Conservation (phyloP, 495 filamentous ascomycete species). For the Trichoderma gamsii region DNA sequence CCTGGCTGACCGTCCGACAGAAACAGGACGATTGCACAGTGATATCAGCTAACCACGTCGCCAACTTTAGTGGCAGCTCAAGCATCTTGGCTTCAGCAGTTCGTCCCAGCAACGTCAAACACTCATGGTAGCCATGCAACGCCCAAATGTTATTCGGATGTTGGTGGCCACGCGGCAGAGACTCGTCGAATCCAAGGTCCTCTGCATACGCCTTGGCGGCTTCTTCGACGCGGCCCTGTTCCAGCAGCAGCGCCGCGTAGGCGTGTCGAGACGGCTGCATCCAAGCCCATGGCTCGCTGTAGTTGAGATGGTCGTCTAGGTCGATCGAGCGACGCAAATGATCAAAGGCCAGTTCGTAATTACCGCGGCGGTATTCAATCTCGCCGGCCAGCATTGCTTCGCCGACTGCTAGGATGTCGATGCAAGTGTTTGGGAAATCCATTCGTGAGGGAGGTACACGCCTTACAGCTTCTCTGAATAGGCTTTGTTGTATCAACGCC, state of each 20-base stretch:
- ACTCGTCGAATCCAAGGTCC: conserved; percentile 53
- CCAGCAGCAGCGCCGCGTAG: conserved; percentile 55
- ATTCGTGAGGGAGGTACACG: conserved; percentile 48
- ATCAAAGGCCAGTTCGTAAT: conserved; percentile 48
- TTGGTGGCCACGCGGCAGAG: conserved; percentile 49
- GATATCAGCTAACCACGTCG: conserved; percentile 53
- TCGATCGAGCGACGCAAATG: conserved; percentile 47
- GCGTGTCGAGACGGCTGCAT: conserved; percentile 64
- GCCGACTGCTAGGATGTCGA: conserved; percentile 53
- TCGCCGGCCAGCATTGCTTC: conserved; percentile 62
- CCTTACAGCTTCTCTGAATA: conserved; percentile 42
- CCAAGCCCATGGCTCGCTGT: conserved; percentile 66
- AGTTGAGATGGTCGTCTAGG: conserved; percentile 51
- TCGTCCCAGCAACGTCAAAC: conserved; percentile 46
- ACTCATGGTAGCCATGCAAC: conserved; percentile 60
- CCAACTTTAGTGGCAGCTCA: conserved; percentile 43
- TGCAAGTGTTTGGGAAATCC: conserved; percentile 57
- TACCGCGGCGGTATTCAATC: conserved; percentile 54
- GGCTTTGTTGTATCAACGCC: conserved; percentile 38
- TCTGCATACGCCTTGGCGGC: conserved; percentile 51
- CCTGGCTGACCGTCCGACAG: conserved; percentile 37
- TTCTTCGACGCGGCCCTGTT: conserved; percentile 52
- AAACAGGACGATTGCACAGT: conserved; percentile 55
- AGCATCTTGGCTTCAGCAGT: conserved; percentile 45
- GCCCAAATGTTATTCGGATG: conserved; percentile 66